Conservation (phyloP, 1,139 yeast genomes). For the Wickerhamiella infanticola region DNA sequence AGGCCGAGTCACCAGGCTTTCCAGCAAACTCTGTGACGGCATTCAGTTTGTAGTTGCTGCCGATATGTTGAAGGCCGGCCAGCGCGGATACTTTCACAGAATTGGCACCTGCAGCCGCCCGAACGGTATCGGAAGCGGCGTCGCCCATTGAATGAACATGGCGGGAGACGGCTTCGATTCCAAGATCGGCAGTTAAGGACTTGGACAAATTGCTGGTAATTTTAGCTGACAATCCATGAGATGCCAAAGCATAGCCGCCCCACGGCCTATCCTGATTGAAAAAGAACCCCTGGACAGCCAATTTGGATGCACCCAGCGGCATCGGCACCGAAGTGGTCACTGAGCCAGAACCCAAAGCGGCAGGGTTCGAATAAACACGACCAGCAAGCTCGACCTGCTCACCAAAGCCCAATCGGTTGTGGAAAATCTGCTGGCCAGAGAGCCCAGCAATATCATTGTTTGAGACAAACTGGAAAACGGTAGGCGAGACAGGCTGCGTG, state of each 20-base stretch:
- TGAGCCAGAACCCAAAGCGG: constrained; percentile 13
- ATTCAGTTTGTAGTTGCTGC: constrained; percentile 32
- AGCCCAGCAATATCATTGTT: constrained; percentile 7
- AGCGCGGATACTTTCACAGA: constrained; percentile 40
- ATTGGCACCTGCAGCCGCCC: constrained; percentile 36
- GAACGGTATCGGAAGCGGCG: constrained; percentile 15
- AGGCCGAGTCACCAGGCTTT: constrained; percentile 18
- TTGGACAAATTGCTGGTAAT: constrained; percentile 9
- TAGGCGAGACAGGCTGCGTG: constrained; percentile 8
- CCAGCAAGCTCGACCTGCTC: constrained; percentile 10
- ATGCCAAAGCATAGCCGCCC: constrained; percentile 14
- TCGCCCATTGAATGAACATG: constrained; percentile 15
- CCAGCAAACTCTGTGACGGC: constrained; percentile 42
- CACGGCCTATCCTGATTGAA: constrained; percentile 14
- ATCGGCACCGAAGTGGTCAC: constrained; percentile 11
- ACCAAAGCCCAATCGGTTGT: constrained; percentile 14
- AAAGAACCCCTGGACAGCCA: constrained; percentile 13
- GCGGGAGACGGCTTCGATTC: constrained; percentile 17
- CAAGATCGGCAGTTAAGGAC: constrained; percentile 10
- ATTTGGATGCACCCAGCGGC: constrained; percentile 11
- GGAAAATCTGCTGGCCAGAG: constrained; percentile 6
- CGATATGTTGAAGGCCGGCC: constrained; percentile 20
- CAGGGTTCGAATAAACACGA: constrained; percentile 11
- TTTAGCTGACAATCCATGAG: constrained; percentile 14
- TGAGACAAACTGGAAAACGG: not conserved